Conservation (phyloP, 129 eudicot species). For the Helianthus tuberosus region DNA sequence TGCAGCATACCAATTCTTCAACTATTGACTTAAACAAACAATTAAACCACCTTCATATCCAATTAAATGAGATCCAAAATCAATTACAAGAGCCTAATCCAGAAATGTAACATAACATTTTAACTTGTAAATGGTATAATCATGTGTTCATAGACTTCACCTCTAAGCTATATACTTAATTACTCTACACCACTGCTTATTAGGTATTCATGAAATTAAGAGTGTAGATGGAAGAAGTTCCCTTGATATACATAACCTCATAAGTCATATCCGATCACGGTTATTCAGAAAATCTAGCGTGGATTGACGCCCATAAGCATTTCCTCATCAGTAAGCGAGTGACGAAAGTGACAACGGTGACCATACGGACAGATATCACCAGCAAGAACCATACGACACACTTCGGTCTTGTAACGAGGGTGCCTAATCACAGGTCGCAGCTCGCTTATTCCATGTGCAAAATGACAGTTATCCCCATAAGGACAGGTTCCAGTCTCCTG, state of each 20-base stretch:
- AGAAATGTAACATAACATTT: slow-evolving; percentile 30
- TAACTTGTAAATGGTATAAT: slow-evolving; percentile 30
- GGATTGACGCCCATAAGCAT: slow-evolving; percentile 38
- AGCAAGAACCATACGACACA: slow-evolving; percentile 80
- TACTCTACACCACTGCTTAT: slow-evolving; percentile 37
- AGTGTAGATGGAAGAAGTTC: slow-evolving; percentile 16
- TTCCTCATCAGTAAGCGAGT: slow-evolving; percentile 68
- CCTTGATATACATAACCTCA: slow-evolving; percentile 37
- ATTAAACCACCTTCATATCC: slow-evolving; percentile 16
- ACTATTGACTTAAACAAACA: not conserved
- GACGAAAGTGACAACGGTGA: slow-evolving; percentile 97
- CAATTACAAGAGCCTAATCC: slow-evolving; percentile 28
- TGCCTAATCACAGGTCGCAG: slow-evolving; percentile 91
- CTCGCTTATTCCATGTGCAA: slow-evolving; percentile 84
- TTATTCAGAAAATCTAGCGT: slow-evolving; percentile 19
- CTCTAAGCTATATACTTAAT: slow-evolving; percentile 42
- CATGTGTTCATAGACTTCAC: slow-evolving; percentile 27
- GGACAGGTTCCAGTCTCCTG: slow-evolving; percentile 86
- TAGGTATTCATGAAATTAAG: slow-evolving; percentile 33
- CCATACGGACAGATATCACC: slow-evolving; percentile 86
- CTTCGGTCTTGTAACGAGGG: slow-evolving; percentile 93
- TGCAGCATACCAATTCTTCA: not conserved
- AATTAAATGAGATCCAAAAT: slow-evolving; percentile 11
- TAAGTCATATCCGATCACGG: not conserved
- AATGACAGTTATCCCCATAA: slow-evolving; percentile 75